These are phyloP conservation scores for Clavariopsis aquatica DNA, from an alignment of 495 filamentous ascomycete species.

Conservation along the genomic window DNA sequence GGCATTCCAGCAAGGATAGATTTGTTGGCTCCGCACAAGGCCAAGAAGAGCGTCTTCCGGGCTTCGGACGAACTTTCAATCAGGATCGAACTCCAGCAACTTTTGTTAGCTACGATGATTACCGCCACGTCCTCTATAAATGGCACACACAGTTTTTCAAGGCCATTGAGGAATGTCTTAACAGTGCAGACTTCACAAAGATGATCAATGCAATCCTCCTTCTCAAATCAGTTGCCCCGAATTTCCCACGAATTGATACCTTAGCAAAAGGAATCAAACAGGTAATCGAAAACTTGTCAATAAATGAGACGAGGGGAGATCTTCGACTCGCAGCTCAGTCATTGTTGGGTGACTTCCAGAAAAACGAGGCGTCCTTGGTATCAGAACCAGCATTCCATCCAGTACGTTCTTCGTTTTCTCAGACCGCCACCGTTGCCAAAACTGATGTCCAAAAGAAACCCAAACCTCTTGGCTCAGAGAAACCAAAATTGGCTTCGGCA, in stretches of 20 bases:
- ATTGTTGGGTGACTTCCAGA: slow-evolving; percentile 77
- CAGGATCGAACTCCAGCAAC: slow-evolving; percentile 62
- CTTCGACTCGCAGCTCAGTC: slow-evolving; percentile 87
- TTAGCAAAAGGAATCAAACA: slow-evolving; percentile 72
- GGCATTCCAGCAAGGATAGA: slow-evolving; percentile 74
- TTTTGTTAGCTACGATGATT: slow-evolving; percentile 82
- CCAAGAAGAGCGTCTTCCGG: slow-evolving; percentile 60
- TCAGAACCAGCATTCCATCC: slow-evolving; percentile 75
- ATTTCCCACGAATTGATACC: slow-evolving; percentile 87
- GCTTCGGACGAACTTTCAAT: slow-evolving; percentile 64
- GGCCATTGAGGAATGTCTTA: slow-evolving; percentile 76
- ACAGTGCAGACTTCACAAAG: slow-evolving; percentile 90
- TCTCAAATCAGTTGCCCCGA: slow-evolving; percentile 73
- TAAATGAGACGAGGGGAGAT: slow-evolving; percentile 78
- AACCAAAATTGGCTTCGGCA: slow-evolving; percentile 36
- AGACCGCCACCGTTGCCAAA: slow-evolving; percentile 11
- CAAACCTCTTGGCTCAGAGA: slow-evolving; percentile 11
- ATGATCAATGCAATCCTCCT: slow-evolving; percentile 93
- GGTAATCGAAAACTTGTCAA: slow-evolving; percentile 64
- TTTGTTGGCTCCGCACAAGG: slow-evolving; percentile 82
- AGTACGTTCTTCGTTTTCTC: slow-evolving; percentile 32
- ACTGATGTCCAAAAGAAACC: neutral
- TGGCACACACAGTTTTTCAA: slow-evolving; percentile 81
- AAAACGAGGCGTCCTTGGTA: slow-evolving; percentile 76
- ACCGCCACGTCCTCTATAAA: slow-evolving; percentile 77